Evolutionary conservation across 2,329 filamentous ascomycete genomes (phyloP).

Genomic region (Penicillium sp.): DNA sequence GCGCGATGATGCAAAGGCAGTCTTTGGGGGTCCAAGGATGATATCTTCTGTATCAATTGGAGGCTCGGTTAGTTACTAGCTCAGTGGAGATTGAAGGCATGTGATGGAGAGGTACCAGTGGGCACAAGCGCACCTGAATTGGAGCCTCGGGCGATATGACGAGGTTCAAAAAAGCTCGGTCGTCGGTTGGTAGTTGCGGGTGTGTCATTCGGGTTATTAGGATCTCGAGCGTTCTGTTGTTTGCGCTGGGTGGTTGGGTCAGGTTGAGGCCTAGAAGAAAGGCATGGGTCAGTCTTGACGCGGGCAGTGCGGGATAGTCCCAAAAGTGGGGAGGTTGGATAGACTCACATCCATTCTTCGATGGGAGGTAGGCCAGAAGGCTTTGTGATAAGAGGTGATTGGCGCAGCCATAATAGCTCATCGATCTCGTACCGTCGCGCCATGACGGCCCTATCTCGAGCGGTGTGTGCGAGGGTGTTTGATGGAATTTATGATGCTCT

Average conservation of each 20-base stretch:
- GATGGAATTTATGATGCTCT: constrained; percentile 26
- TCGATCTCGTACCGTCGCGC: constrained; percentile 70
- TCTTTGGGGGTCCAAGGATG: constrained; percentile 80
- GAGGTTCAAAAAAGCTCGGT: constrained; percentile 44
- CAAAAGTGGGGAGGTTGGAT: constrained; percentile 10
- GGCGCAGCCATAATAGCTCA: constrained; percentile 70
- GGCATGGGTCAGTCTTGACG: constrained; percentile 21
- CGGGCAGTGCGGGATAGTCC: constrained; percentile 5
- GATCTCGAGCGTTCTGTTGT: constrained; percentile 36
- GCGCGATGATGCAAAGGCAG: constrained; percentile 75
- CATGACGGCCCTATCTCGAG: constrained; percentile 34
- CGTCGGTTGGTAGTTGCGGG: constrained; percentile 34
- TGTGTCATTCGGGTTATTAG: constrained; percentile 35
- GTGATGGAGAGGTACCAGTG: constrained; percentile 1
- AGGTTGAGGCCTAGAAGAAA: constrained; percentile 39
- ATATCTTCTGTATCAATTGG: constrained; percentile 67
- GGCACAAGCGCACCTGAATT: constrained; percentile 45
- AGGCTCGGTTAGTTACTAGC: constrained; percentile 14
- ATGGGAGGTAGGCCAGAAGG: constrained; percentile 75
- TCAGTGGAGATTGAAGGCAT: background rate
- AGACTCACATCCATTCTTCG: constrained; percentile 87
- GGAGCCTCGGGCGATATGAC: constrained; percentile 50
- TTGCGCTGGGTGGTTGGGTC: constrained; percentile 44
- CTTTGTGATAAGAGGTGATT: constrained; percentile 80
- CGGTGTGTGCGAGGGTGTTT: constrained; percentile 25